Conservation (phyloP, 441 rosid genomes). For the Brassica balearica region DNA sequence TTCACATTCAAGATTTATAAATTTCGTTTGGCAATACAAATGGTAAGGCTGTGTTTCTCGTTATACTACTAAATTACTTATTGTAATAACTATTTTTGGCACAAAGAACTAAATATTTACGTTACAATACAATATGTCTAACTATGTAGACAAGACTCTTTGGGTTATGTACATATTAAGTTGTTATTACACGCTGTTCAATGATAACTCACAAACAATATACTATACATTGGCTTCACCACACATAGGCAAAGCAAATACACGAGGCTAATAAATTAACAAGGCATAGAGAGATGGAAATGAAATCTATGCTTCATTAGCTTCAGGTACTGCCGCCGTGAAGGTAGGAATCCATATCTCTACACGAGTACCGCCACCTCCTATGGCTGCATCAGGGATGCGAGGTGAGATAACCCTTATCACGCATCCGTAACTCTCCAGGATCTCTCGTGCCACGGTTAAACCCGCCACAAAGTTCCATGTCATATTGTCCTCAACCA, state of each 20-base stretch:
- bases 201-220: slow-evolving; percentile 20
- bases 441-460: slow-evolving; percentile 86
- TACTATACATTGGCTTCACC: slow-evolving; percentile 36
- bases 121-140: slow-evolving; percentile 25
- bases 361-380: slow-evolving; percentile 83
- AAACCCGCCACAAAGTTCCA: slow-evolving; percentile 95
- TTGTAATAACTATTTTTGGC: not conserved
- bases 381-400: slow-evolving; percentile 62
- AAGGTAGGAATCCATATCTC: slow-evolving; percentile 86
- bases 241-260: slow-evolving; percentile 25
- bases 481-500: slow-evolving; percentile 95
- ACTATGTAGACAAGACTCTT: slow-evolving; percentile 20
- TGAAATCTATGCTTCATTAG: slow-evolving; percentile 32
- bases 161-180: slow-evolving; percentile 39
- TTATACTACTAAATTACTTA: not conserved
- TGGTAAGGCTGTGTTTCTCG: not conserved
- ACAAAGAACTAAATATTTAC: slow-evolving; percentile 21
- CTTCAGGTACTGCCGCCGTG: slow-evolving; percentile 50
- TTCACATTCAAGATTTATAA: slow-evolving; percentile 3
- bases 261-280: slow-evolving; percentile 7
- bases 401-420: slow-evolving; percentile 84
- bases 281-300: not conserved
- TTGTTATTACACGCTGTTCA: slow-evolving; percentile 21
- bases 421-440: slow-evolving; percentile 88
- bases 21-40: not conserved